Evolutionary conservation across 371 early-diverging fungal genomes (phyloP).

Genomic region (Parasitella parasitica): DNA sequence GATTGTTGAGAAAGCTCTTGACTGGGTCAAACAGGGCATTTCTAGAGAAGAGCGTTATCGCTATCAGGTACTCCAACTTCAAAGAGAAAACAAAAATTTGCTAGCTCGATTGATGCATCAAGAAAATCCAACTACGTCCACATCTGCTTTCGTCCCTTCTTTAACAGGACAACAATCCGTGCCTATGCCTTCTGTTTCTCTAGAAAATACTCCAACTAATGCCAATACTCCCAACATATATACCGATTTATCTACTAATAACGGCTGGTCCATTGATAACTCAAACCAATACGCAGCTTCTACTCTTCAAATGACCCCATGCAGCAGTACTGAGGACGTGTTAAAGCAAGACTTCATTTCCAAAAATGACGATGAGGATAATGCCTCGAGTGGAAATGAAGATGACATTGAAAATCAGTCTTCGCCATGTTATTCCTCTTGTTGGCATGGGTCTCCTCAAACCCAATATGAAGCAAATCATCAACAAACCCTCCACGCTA

Average conservation of each 20-base stretch:
- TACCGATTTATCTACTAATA: not conserved
- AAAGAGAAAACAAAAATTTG: conserved; percentile 33
- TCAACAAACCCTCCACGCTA: not conserved
- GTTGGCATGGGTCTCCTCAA: not conserved
- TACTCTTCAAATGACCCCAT: conserved; percentile 1
- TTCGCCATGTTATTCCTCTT: not conserved
- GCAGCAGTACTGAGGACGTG: not conserved
- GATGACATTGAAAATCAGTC: conserved; percentile 9
- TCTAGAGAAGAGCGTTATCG: conserved; percentile 30
- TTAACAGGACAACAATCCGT: not conserved
- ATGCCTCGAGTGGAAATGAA: conserved; percentile 8
- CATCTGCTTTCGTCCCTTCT: not conserved
- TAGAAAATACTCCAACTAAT: not conserved
- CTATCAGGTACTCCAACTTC: conserved; percentile 29
- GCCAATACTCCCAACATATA: not conserved
- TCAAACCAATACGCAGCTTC: not conserved
- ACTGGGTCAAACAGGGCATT: conserved; percentile 45
- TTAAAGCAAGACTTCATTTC: not conserved
- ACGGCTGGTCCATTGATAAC: conserved; percentile 3
- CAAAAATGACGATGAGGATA: conserved; percentile 17
- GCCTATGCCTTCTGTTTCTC: not conserved
- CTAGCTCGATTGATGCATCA: conserved; percentile 19
- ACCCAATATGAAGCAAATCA: not conserved
- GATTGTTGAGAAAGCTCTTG: conserved; percentile 67
- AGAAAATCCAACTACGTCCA: not conserved